Evolutionary conservation across 768 basidiomycete species (phyloP).

Genomic region (Tephrocybe sp.): DNA sequence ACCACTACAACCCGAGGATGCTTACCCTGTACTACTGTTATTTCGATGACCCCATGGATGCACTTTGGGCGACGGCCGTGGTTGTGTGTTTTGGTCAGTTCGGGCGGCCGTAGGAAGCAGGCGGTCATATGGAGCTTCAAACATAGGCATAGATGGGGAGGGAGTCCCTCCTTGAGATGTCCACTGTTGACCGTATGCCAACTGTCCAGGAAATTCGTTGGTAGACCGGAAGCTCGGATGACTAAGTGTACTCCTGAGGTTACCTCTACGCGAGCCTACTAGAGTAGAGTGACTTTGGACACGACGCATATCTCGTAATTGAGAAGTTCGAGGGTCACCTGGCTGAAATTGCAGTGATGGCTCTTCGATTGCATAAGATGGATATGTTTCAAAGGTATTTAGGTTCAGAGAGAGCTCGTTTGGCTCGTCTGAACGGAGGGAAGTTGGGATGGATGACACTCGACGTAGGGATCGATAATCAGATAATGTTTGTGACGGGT

Average conservation of each 20-base stretch:
- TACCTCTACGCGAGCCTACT: constrained; percentile 11
- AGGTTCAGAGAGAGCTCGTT: constrained; percentile 1
- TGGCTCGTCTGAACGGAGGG: constrained; percentile 6
- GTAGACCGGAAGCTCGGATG: constrained; percentile 6
- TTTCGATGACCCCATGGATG: constrained; percentile 21
- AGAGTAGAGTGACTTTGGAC: constrained; percentile 25
- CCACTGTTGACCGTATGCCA: constrained; percentile 14
- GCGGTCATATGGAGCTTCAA: constrained; percentile 6
- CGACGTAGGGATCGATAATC: constrained; percentile 12
- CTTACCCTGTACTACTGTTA: constrained; percentile 24
- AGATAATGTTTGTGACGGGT: constrained; percentile 4
- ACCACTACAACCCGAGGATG: too few relatives aligned
- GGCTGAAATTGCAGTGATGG: constrained; percentile 9
- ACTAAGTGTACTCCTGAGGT: constrained; percentile 2
- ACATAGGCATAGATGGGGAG: constrained; percentile 6
- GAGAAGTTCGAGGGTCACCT: constrained; percentile 9
- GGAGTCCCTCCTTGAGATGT: constrained; percentile 9
- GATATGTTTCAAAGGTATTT: constrained; percentile 3
- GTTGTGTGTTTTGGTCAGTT: constrained; percentile 8
- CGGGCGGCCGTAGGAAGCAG: constrained; percentile 4
- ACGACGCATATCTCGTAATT: constrained; percentile 19
- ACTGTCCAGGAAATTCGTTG: constrained; percentile 5
- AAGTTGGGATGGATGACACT: constrained; percentile 17
- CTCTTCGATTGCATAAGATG: constrained; percentile 1
- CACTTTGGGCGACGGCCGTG: constrained; percentile 13